Evolutionary conservation across 805 yeast species (phyloP).

Genomic region (Kluyveromyces aestuarii): DNA sequence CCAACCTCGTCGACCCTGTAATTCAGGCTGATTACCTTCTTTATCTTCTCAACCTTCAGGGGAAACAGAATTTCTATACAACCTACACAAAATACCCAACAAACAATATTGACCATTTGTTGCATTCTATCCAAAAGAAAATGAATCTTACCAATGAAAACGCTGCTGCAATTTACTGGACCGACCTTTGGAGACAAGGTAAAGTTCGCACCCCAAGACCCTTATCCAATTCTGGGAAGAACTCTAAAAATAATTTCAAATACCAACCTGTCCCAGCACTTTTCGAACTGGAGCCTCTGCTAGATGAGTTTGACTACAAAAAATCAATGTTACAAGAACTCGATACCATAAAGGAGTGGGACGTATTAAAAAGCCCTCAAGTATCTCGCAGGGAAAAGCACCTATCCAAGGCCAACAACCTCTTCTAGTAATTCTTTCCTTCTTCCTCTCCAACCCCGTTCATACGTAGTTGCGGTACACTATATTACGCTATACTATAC

Average conservation of each 20-base stretch:
- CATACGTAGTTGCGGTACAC: too few species aligned
- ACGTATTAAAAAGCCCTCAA: background rate
- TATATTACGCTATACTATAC: too few species aligned
- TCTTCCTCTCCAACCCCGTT: background rate
- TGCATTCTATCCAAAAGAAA: constrained; percentile 37
- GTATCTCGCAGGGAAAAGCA: background rate
- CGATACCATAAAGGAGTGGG: constrained; percentile 5
- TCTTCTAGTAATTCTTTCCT: background rate
- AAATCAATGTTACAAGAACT: constrained; percentile 4
- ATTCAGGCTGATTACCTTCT: constrained; percentile 80
- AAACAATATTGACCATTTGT: constrained; percentile 53
- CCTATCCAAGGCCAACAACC: background rate
- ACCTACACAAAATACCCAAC: constrained; percentile 42
- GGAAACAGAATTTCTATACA: constrained; percentile 4
- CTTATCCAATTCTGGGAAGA: background rate
- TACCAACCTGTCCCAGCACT: background rate
- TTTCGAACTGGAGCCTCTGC: constrained; percentile 7
- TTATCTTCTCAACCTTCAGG: constrained; percentile 58
- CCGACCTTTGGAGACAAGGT: constrained; percentile 51
- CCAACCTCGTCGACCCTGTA: constrained; percentile 67
- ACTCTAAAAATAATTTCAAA: background rate
- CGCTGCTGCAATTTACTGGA: constrained; percentile 58
- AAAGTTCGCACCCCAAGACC: constrained; percentile 18
- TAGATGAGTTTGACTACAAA: constrained; percentile 5
- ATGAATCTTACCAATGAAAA: constrained; percentile 38